Percentiles rank a stretch among this genome's conserved stretches.
Evolutionary conservation across 2,329 filamentous ascomycete species (phyloP).

Genomic region (Furcasterigmium sp.): DNA sequence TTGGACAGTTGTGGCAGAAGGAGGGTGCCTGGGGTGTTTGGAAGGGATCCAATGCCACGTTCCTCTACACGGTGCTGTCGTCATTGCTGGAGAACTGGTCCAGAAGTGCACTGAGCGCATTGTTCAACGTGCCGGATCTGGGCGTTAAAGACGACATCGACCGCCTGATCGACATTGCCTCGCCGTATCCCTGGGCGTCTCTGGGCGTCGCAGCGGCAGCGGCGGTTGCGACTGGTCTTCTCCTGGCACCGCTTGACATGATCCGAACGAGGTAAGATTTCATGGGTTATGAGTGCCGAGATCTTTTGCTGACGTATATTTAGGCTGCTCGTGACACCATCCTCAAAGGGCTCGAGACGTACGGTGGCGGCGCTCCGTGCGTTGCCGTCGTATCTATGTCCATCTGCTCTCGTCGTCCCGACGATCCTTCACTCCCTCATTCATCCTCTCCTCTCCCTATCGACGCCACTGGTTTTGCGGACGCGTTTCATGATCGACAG

Average conservation of each 20-base stretch:
- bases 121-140: slow-evolving; percentile 84
- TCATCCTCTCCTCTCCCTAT: slow-evolving; percentile 78
- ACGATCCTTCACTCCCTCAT: slow-evolving; percentile 82
- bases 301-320: slow-evolving; percentile 18
- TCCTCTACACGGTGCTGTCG: slow-evolving; percentile 81
- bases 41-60: slow-evolving; percentile 90
- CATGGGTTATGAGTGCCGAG: too few species aligned
- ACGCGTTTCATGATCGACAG: slow-evolving; percentile 82
- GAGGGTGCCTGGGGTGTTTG: slow-evolving; percentile 90
- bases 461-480: slow-evolving; percentile 78
- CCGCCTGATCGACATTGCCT: slow-evolving; percentile 65
- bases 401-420: slow-evolving; percentile 67
- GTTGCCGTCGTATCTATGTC: slow-evolving; percentile 72
- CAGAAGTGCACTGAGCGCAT: slow-evolving; percentile 80
- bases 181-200: slow-evolving; percentile 76
- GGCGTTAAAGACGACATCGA: slow-evolving; percentile 73
- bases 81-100: slow-evolving; percentile 91
- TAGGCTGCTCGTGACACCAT: slow-evolving; percentile 78
- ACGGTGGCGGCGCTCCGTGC: slow-evolving; percentile 72
- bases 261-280: slow-evolving; percentile 71
- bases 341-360: slow-evolving; percentile 67
- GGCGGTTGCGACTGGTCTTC: slow-evolving; percentile 67
- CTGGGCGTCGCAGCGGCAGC: slow-evolving; percentile 65
- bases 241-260: slow-evolving; percentile 83
- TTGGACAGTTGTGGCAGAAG: slow-evolving; percentile 82